Base-by-base conservation (phyloP, 768 basidiomycete genomes). In the Sporobolomyces phaffii region DNA sequence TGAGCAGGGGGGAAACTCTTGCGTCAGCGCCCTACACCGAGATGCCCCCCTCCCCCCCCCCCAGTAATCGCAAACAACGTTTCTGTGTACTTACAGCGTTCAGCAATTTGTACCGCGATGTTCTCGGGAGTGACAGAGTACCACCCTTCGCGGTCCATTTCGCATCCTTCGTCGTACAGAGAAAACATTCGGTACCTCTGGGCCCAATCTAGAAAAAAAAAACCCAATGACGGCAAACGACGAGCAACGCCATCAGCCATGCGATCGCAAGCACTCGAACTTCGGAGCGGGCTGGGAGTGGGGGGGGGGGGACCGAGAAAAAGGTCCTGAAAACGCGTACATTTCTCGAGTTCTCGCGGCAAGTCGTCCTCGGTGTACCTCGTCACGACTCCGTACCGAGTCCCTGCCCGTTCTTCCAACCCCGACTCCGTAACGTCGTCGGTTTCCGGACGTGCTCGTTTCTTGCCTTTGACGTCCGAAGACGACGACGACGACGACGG, bases 141-240 rank as follows among this genome's bases (percentile, higher is more conserved):
- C 94, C 93, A 97, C n/a, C 94, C 94, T 76, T 94, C 91, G 71
- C 89, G 85, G 70, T 98, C 96, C 15, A 98, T 80, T 3, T 96
- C 81, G 75, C 91, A 90, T 1, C 92, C 91, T 22, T 85, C 77
- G 29, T 86, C 83, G 72, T 78, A 80, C 34, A 84, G 78, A 1
- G 88, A 88, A 76, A 98, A 91, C 70, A 84, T 86, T 1, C 90
- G 84, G 60, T 84, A 82, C 36, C 94, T 82, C 77, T 98, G 94
- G 8, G 83, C 83, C 75, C 88, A 97, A 77, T 97, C 93, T 98
- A 28, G 22, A 9, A n/a, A n/a, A n/a, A n/a, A n/a, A n/a, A n/a
- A n/a, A n/a, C n/a, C n/a, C n/a, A n/a, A n/a, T n/a, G n/a, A n/a
- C n/a, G n/a, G n/a, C n/a, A n/a, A n/a, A n/a, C n/a, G n/a, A n/a